A percentile compares a stretch with the other conserved stretches of the same genome.
Evolutionary conservation across 495 filamentous ascomycete genomes (phyloP).

Genomic region (Daldinia bambusicola): DNA sequence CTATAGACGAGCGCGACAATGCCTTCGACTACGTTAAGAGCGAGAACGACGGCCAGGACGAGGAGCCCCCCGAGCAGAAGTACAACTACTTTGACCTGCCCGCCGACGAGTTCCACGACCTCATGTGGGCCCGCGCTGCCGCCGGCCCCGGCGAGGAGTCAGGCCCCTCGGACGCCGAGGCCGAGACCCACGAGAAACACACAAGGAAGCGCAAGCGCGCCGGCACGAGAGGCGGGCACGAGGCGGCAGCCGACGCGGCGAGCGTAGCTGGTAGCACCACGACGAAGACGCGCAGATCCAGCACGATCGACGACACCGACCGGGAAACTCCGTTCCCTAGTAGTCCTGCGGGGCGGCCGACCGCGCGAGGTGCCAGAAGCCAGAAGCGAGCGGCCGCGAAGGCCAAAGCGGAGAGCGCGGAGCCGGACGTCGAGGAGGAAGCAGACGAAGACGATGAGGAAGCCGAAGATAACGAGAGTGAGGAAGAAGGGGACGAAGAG

Average conservation of each 20-base stretch:
- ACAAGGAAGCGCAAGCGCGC: slow-evolving; percentile 66
- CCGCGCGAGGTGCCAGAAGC: slow-evolving; percentile 51
- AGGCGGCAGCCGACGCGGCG: slow-evolving; percentile 29
- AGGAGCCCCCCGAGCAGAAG: slow-evolving; percentile 61
- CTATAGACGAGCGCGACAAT: slow-evolving; percentile 86
- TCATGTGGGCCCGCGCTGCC: slow-evolving; percentile 75
- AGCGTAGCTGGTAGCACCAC: slow-evolving; percentile 47
- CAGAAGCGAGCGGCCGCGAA: slow-evolving; percentile 55
- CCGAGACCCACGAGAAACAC: slow-evolving; percentile 47
- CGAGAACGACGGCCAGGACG: slow-evolving; percentile 55
- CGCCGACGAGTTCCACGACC: slow-evolving; percentile 75
- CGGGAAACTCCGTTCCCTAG: slow-evolving; percentile 51
- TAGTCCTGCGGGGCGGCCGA: slow-evolving; percentile 51
- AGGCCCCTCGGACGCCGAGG: slow-evolving; percentile 63
- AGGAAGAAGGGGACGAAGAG: slow-evolving; percentile 33
- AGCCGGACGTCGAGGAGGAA: slow-evolving; percentile 46
- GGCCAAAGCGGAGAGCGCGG: slow-evolving; percentile 43
- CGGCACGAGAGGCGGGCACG: slow-evolving; percentile 53
- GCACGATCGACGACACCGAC: slow-evolving; percentile 67
- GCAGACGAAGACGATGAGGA: slow-evolving; percentile 46
- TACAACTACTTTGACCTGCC: slow-evolving; percentile 82
- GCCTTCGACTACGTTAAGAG: slow-evolving; percentile 70
- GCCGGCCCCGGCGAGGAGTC: slow-evolving; percentile 66
- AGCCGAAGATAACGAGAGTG: slow-evolving; percentile 39
- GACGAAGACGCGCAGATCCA: slow-evolving; percentile 55